phyloP scores from a whole-genome alignment of 2,329 filamentous ascomycete species.

The Cladosporium colombiae region DNA sequence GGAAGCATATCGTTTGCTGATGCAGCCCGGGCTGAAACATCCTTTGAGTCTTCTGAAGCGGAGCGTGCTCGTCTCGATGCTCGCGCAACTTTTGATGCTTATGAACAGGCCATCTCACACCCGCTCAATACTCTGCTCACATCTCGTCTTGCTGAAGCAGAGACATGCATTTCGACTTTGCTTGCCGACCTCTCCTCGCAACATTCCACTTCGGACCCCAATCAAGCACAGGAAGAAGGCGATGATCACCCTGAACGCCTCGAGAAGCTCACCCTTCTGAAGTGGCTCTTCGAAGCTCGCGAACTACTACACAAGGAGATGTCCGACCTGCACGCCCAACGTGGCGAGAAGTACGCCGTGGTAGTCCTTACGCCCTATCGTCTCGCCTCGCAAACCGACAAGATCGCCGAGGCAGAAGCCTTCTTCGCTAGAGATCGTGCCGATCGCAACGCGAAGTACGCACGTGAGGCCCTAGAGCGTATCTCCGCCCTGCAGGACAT shows the following conservation, averaged over 20 bases:
- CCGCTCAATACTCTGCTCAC: slow-evolving; percentile 80
- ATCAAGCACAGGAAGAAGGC: slow-evolving; percentile 89
- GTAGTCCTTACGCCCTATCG: slow-evolving; percentile 82
- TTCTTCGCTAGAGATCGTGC: slow-evolving; percentile 80
- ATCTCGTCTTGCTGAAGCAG: slow-evolving; percentile 71
- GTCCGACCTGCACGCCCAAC: slow-evolving; percentile 80
- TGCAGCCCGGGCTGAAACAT: slow-evolving; percentile 73
- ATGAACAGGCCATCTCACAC: slow-evolving; percentile 79
- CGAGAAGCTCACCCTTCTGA: slow-evolving; percentile 90
- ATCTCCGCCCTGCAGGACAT: slow-evolving; percentile 75
- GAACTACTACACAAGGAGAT: slow-evolving; percentile 82
- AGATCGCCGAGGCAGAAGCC: slow-evolving; percentile 72
- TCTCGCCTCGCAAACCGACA: slow-evolving; percentile 70
- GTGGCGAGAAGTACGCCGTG: slow-evolving; percentile 78
- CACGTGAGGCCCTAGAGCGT: slow-evolving; percentile 70
- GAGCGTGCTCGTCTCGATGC: slow-evolving; percentile 69
- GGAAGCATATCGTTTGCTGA: slow-evolving; percentile 81
- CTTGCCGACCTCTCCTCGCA: slow-evolving; percentile 72
- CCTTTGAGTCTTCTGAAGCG: slow-evolving; percentile 70
- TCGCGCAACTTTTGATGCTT: slow-evolving; percentile 79
- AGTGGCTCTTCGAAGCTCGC: slow-evolving; percentile 96
- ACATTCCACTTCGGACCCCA: slow-evolving; percentile 67
- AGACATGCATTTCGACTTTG: slow-evolving; percentile 75
- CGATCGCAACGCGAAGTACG: slow-evolving; percentile 69
- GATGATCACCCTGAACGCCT: slow-evolving; percentile 92